Evolutionary conservation across 2,329 filamentous ascomycete species (phyloP).

Genomic region (Neonectria neomacrospora): DNA sequence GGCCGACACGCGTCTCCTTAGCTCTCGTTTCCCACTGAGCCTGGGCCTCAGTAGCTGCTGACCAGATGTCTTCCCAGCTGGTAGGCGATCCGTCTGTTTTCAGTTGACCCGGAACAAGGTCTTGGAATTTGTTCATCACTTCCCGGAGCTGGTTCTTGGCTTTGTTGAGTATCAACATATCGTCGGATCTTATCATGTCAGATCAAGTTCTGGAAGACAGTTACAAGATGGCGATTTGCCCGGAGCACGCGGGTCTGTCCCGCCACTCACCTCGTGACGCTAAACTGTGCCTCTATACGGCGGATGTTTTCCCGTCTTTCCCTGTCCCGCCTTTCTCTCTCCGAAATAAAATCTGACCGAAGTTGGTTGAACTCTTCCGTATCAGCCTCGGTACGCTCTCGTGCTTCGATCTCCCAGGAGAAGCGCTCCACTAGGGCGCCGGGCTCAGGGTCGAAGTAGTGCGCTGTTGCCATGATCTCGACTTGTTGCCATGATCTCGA

Average conservation of each 20-base stretch:
- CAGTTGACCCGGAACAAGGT: background rate
- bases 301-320: background rate
- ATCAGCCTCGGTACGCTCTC: background rate
- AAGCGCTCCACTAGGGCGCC: slow-evolving; percentile 22
- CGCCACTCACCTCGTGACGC: background rate
- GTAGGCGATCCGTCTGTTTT: background rate
- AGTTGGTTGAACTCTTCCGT: slow-evolving; percentile 20
- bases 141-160: background rate
- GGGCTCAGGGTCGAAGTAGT: slow-evolving; percentile 16
- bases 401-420: slow-evolving; percentile 26
- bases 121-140: background rate
- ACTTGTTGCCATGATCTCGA: accelerated
- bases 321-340: background rate
- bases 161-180: background rate
- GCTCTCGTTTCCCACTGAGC: slow-evolving; percentile 22
- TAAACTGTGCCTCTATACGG: background rate
- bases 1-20: slow-evolving; percentile 10
- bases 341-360: background rate
- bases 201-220: background rate
- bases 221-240: background rate
- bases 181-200: background rate
- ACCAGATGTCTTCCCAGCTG: background rate
- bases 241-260: background rate
- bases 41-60: slow-evolving; percentile 3
- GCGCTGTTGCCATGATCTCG: background rate